Evolutionary conservation across 805 yeast species (phyloP).

Genomic region (Saccharomycopsis sp.): DNA sequence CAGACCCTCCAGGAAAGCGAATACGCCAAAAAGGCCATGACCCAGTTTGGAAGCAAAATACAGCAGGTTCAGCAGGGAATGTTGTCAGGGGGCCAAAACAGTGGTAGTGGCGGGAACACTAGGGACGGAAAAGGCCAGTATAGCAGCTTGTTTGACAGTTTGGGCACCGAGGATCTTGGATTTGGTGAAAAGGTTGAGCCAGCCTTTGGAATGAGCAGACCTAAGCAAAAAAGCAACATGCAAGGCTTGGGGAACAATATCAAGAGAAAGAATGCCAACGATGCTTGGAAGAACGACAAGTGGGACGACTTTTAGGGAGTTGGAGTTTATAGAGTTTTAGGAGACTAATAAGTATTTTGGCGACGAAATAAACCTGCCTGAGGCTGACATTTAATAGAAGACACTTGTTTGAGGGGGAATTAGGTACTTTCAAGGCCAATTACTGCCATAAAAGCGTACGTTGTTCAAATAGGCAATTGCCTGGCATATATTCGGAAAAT

Average conservation of each 20-base stretch:
- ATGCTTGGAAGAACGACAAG: conserved; percentile 7
- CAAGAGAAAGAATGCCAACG: background rate
- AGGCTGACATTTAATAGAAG: too few relatives aligned
- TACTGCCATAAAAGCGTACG: too few relatives aligned
- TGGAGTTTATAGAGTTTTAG: too few relatives aligned
- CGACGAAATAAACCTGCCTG: too few relatives aligned
- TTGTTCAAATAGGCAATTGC: too few relatives aligned
- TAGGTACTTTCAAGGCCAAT: too few relatives aligned
- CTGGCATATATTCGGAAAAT: too few relatives aligned
- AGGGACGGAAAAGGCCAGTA: conserved; percentile 41
- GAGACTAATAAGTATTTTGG: too few relatives aligned
- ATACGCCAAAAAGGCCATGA: conserved; percentile 80
- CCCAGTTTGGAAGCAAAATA: conserved; percentile 91
- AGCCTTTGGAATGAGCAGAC: conserved; percentile 62
- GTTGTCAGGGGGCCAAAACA: conserved; percentile 35
- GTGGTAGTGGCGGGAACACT: conserved; percentile 67
- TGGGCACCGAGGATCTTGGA: conserved; percentile 32
- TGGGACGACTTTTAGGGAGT: conserved; percentile 14
- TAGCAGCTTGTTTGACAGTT: conserved; percentile 50
- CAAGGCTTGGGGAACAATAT: conserved; percentile 34
- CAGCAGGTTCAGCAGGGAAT: conserved; percentile 42
- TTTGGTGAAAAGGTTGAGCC: conserved; percentile 38
- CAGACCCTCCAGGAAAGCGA: conserved; percentile 77
- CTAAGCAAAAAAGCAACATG: conserved; percentile 51
- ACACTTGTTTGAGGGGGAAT: too few relatives aligned